Evolutionary conservation across 2,329 filamentous ascomycete species (phyloP).

Genomic region (Camillea tinctor): DNA sequence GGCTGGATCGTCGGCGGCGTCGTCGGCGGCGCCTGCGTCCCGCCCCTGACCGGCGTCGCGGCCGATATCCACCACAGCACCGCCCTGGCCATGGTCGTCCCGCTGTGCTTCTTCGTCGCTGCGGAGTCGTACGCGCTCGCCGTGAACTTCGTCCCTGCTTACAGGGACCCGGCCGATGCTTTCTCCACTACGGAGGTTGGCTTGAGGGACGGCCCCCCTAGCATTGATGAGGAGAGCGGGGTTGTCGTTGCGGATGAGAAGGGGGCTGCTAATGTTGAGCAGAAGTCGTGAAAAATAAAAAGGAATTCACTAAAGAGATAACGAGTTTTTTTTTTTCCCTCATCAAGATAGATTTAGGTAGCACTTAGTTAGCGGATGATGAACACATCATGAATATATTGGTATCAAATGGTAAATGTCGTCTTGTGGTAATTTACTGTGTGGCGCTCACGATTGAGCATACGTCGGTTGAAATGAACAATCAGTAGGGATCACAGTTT

Average conservation of each 20-base stretch:
- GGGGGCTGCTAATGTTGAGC: slow-evolving; percentile 6
- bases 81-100: slow-evolving; percentile 65
- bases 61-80: slow-evolving; percentile 63
- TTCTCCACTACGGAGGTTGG: slow-evolving; percentile 48
- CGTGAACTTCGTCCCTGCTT: slow-evolving; percentile 66
- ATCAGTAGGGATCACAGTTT: too few relatives aligned
- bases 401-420: too few relatives aligned
- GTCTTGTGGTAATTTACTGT: too few relatives aligned
- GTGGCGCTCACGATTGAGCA: too few relatives aligned
- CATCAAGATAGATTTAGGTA: too few relatives aligned
- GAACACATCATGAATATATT: too few relatives aligned
- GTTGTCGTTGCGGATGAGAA: slow-evolving; percentile 24
- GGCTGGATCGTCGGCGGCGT: slow-evolving; percentile 72
- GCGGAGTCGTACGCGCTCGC: slow-evolving; percentile 56
- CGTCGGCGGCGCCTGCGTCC: slow-evolving; percentile 70
- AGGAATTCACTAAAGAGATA: too few relatives aligned
- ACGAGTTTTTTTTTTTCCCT: neutral
- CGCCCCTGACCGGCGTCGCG: slow-evolving; percentile 67
- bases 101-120: slow-evolving; percentile 56
- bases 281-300: neutral
- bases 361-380: too few relatives aligned
- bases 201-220: slow-evolving; percentile 15
- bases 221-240: slow-evolving; percentile 19
- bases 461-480: too few relatives aligned
- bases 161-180: slow-evolving; percentile 61